A percentile compares a stretch with the other conserved stretches of the same genome.
Evolutionary conservation across 2,329 filamentous ascomycete species (phyloP).

Genomic region (Trichoderma sp.): DNA sequence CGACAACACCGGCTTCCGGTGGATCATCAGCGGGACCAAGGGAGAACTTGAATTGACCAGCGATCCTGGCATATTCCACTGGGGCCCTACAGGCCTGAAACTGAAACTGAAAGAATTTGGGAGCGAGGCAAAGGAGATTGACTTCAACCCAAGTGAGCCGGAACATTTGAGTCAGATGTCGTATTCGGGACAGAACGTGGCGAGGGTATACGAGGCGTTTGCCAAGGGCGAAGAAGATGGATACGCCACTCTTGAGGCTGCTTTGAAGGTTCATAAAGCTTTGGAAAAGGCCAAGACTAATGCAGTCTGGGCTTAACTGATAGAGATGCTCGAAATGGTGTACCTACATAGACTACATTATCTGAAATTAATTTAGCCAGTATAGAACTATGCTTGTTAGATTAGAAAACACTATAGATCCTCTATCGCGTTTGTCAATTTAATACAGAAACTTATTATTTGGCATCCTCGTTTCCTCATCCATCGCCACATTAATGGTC

Average conservation of each 20-base stretch:
- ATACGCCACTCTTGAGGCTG: constrained; percentile 8
- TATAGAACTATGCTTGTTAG: neutral
- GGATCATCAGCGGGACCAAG: constrained; percentile 11
- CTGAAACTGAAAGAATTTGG: constrained; percentile 6
- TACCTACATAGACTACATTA: neutral
- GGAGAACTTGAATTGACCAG: constrained; percentile 4
- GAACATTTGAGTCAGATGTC: constrained; percentile 11
- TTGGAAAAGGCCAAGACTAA: constrained; percentile 3
- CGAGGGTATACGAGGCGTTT: constrained; percentile 11
- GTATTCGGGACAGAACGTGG: constrained; percentile 3
- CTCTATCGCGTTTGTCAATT: too few relatives aligned
- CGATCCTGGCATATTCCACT: constrained; percentile 13
- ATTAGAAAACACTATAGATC: neutral
- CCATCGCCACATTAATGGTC: too few relatives aligned
- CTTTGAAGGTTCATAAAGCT: constrained; percentile 6
- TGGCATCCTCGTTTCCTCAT: too few relatives aligned
- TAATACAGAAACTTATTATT: too few relatives aligned
- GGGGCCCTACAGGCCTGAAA: constrained; percentile 7
- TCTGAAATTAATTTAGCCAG: neutral
- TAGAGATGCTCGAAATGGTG: neutral
- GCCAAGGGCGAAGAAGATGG: constrained; percentile 6
- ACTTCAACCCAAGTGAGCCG: neutral
- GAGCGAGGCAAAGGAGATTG: constrained; percentile 10
- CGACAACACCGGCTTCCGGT: constrained; percentile 12
- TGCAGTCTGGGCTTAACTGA: neutral